These are phyloP conservation scores for Fusarium buxicola DNA, from an alignment of 2,329 filamentous ascomycete species.

Conservation along the genomic window DNA sequence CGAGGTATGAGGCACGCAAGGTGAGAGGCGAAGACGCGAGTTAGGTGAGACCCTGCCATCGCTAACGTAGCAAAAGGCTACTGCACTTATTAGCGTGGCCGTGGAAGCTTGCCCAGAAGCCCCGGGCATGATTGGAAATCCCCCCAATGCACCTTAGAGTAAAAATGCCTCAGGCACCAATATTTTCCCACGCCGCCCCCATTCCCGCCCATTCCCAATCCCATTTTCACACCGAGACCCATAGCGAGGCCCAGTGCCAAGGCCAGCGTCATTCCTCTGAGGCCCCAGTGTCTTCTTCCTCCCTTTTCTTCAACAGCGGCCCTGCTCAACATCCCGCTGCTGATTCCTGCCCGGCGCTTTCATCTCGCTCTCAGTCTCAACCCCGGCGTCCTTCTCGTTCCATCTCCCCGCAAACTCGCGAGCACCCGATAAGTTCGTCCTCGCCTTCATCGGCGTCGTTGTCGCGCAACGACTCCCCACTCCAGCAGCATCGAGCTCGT, in stretches of 20 bases:
- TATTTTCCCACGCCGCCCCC: slow-evolving; percentile 25
- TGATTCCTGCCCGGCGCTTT: slow-evolving; percentile 14
- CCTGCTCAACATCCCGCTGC: background rate
- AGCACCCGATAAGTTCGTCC: slow-evolving; percentile 9
- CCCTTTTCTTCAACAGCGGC: slow-evolving; percentile 29
- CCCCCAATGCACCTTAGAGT: background rate
- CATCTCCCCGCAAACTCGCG: slow-evolving; percentile 13
- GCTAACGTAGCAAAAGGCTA: background rate
- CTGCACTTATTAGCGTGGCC: too few species aligned
- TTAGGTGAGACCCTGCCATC: slow-evolving; percentile 7
- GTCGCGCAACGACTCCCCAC: slow-evolving; percentile 26
- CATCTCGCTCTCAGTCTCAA: slow-evolving; percentile 12
- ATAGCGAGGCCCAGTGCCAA: slow-evolving; percentile 34
- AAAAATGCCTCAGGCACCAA: slow-evolving; percentile 36
- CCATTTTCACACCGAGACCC: slow-evolving; percentile 43
- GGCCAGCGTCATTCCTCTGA: slow-evolving; percentile 37
- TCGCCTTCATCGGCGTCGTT: slow-evolving; percentile 25
- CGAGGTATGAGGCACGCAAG: slow-evolving; percentile 29
- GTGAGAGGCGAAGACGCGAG: slow-evolving; percentile 20
- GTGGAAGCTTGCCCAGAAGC: slow-evolving; percentile 6
- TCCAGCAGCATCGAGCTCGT: slow-evolving; percentile 22
- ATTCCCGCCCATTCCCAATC: slow-evolving; percentile 44
- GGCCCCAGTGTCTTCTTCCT: slow-evolving; percentile 25
- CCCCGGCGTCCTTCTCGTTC: slow-evolving; percentile 14
- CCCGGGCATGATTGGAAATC: background rate